Conservation (phyloP, 495 filamentous ascomycete genomes). For the Hypoxylon rickii region DNA sequence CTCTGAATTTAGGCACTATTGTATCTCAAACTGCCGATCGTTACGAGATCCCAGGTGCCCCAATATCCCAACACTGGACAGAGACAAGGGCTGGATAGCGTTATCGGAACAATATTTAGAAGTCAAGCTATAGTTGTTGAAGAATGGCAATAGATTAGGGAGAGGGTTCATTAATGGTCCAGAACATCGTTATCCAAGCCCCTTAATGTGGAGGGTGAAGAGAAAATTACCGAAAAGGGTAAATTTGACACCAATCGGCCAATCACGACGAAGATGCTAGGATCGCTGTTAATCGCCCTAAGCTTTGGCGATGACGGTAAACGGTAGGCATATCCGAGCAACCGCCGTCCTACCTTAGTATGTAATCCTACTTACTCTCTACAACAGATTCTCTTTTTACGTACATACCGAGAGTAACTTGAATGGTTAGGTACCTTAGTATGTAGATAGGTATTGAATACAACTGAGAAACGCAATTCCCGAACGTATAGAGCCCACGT, state of each 20-base stretch:
- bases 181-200: constrained; percentile 11
- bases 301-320: constrained; percentile 18
- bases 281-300: no score
- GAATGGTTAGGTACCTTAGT: no score
- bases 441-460: no score
- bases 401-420: no score
- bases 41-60: background rate
- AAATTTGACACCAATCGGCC: constrained; percentile 16
- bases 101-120: constrained; percentile 7
- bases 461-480: no score
- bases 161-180: constrained; percentile 9
- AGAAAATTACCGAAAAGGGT: constrained; percentile 30
- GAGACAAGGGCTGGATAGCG: background rate
- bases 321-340: background rate
- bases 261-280: constrained; percentile 14
- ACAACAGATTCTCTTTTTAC: no score
- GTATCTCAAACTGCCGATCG: constrained; percentile 8
- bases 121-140: constrained; percentile 10
- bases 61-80: background rate
- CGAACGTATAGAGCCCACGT: no score
- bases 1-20: constrained; percentile 12
- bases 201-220: constrained; percentile 7
- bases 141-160: constrained; percentile 14
- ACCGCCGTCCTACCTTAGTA: no score
- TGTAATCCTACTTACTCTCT: no score